A percentile compares a stretch with the other conserved stretches of the same genome.
These are phyloP conservation scores for Jacaranda copaia DNA, from an alignment of 257 asterid genomes.

Conservation along the genomic window DNA sequence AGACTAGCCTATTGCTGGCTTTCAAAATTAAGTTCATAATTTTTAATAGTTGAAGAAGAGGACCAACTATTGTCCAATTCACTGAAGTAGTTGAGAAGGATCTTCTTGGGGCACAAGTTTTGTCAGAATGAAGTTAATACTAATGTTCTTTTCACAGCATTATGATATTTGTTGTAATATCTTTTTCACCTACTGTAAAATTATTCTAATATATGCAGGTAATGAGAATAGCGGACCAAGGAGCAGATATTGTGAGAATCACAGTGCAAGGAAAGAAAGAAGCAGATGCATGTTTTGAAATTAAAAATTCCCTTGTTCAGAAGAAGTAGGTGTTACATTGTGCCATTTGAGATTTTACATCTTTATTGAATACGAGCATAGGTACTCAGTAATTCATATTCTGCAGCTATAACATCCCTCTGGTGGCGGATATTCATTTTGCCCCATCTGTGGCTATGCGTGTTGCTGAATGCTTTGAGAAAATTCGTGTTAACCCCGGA, in stretches of 20 bases:
- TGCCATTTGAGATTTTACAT: constrained; percentile 10
- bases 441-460: constrained; percentile 14
- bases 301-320: constrained; percentile 70
- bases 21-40: too few relatives aligned
- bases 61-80: too few relatives aligned
- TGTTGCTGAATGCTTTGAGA: constrained; percentile 8
- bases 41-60: too few relatives aligned
- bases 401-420: not conserved
- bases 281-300: constrained; percentile 75
- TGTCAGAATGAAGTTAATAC: too few relatives aligned
- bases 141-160: not conserved
- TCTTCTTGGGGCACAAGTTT: too few relatives aligned
- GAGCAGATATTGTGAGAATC: constrained; percentile 6
- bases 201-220: constrained; percentile 47
- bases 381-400: not conserved
- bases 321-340: constrained; percentile 55
- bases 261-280: constrained; percentile 6
- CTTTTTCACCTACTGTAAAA: not conserved
- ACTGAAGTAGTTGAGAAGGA: too few relatives aligned
- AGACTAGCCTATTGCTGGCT: too few relatives aligned
- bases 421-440: constrained; percentile 2
- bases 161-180: too few relatives aligned
- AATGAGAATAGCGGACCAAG: constrained; percentile 60
- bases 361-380: not conserved
- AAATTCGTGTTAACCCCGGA: constrained; percentile 9